Conservation (phyloP, 352 stramenopile genomes). For the Phytophthora hybrid region DNA sequence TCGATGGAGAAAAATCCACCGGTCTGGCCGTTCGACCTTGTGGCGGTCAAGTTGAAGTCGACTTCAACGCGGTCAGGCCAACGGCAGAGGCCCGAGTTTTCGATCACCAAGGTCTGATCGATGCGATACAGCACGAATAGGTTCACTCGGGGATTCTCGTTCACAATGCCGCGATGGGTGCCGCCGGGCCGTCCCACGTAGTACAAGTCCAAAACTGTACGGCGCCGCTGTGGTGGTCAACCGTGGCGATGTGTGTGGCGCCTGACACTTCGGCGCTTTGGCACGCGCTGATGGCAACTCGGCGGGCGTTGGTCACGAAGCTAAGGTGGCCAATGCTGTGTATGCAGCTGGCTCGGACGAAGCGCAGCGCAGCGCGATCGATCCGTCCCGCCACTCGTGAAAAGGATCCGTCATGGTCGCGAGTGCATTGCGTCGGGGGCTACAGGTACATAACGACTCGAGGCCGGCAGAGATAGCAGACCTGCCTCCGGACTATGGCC, state of each 20-base stretch:
- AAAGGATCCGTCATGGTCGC: slow-evolving; percentile 11
- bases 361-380: background rate
- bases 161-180: background rate
- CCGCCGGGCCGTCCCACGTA: background rate
- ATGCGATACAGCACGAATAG: background rate
- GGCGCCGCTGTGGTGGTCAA: too few species aligned
- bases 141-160: background rate
- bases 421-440: background rate
- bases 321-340: background rate
- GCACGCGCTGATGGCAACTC: too few species aligned
- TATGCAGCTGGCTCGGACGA: background rate
- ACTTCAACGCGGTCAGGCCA: too few species aligned
- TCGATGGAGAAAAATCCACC: too few species aligned
- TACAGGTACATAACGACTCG: background rate
- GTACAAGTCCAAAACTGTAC: background rate
- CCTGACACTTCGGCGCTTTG: too few species aligned
- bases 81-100: background rate
- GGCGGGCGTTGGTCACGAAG: too few species aligned
- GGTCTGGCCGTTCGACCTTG: too few species aligned
- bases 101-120: background rate
- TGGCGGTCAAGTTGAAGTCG: too few species aligned
- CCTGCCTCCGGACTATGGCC: background rate
- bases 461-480: too few species aligned
- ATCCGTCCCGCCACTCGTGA: slow-evolving; percentile 18
- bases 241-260: too few species aligned